Base-by-base conservation (phyloP, 495 filamentous ascomycete species). In the Aspergillus carlsbadensis region DNA sequence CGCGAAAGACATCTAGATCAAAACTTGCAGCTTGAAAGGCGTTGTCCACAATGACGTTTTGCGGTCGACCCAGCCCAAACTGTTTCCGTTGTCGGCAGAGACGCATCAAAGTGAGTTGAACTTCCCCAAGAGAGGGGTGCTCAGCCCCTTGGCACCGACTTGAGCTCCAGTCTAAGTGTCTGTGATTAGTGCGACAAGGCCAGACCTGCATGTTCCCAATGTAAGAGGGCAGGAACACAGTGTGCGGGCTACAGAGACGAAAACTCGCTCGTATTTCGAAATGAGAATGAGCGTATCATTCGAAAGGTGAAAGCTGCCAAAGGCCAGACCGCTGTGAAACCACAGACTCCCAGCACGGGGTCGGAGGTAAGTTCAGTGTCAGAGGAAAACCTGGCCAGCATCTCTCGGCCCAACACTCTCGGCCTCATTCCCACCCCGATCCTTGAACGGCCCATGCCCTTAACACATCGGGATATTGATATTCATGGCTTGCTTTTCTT, bases 261-360 rank as follows among this genome's bases (percentile, higher is more conserved):
- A 36, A 6, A 15, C 10, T 41, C 45, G 35, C 33, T 47, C 10
- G 13, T 56, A 14, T 47, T 56, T 20, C 53, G 53, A 1, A 34
- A 56, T 41, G 53, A 56, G 44, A 56, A 56, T 29, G 52, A 43
- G 18, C 52, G 52, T 5, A 55, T 22, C 14, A 55, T 56, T 31
- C 53, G 53, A 14, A 33, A 33, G 26, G 42, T 43, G 5, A 36
- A 31, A 14, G 53, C 54, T 17, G 54, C 44, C 10, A 41, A 49
- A 41, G 44, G 42, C 41, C 34, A 36, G 15, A 22, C 54, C 14
- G 17, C n/a, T 26, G 45, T 17, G 6, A 49, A 49, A 43, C n/a
- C 40, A 13, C 44, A 43, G 44, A 44, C 43, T 47, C n/a, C 43
- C 47, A 33, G 20, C 26, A 35, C 17, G 6, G 17, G 17, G 33